Evolutionary conservation across 257 asterid genomes (phyloP), one percentile per base, ranked within the genome.

Genomic region (Solanum dulcamara): DNA sequence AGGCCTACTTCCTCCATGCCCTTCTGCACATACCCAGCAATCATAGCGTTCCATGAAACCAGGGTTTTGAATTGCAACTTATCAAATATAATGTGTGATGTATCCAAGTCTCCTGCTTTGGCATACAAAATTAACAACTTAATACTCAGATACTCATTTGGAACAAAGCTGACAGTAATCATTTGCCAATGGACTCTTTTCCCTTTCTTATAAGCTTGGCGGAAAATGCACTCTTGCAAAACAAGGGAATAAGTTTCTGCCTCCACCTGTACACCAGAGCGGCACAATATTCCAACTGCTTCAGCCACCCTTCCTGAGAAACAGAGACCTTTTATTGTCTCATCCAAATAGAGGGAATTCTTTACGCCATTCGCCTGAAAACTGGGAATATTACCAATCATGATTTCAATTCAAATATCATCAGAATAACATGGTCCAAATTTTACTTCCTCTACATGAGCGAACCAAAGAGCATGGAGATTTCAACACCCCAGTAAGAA

Each of bases 121-220:
- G 98, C 97, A 87, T 95, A 93, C 85, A 97, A 84, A 84, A 94
- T 95, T 90, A 94, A 81, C 77, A 97, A 91, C 92, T 95, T 96
- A 84, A 93, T 89, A 90, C 90, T 91, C 84, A 95, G 90, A 89
- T 95, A 96, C 51, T 95, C 94, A 84, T 91, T 89, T 7, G 97
- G 96, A 50, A 75, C 82, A 90, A 93, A 95, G 74, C 97, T 97
- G 82, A 89, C 92, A 70, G 90, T 87, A 64, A 91, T 90, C 95
- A 94, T 94, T 86, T 97, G 97, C 96, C 95, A 97, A 86, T 97
- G 98, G 85, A 97, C 88, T 88, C 95, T 92, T 87, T 91, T 93
- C 35, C 98, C 99, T 88, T 83, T 90, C 81, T 85, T 90, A 85
- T 90, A 93, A 30, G 92, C 95, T 89, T 93, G 94, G 85, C 94